These are phyloP conservation scores for Phytophthora tubulina DNA, from an alignment of 352 stramenopile species.

Conservation along the genomic window DNA sequence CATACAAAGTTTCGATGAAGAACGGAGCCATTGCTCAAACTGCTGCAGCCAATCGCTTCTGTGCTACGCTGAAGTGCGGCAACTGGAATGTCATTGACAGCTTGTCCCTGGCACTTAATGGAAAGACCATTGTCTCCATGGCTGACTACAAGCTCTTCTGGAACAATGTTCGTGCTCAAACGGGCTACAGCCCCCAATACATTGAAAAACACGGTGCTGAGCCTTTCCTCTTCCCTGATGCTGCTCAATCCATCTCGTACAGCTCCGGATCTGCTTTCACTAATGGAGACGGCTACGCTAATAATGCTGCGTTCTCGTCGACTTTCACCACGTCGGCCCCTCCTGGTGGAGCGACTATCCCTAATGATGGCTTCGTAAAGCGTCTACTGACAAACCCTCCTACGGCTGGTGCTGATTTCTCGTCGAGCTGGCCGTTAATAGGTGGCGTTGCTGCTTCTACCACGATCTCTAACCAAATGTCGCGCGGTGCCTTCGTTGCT, in stretches of 20 bases:
- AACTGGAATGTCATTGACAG: constrained; percentile 3
- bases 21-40: neutral
- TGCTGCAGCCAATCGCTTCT: constrained; percentile 2
- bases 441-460: neutral
- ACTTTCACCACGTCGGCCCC: no score
- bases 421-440: neutral
- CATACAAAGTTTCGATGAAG: constrained; percentile 23
- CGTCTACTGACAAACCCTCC: neutral
- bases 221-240: no score
- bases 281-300: no score
- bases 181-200: neutral
- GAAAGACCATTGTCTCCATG: neutral
- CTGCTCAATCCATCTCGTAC: no score
- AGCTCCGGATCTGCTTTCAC: no score
- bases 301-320: no score
- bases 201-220: no score
- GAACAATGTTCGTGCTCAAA: neutral
- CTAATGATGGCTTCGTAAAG: no score
- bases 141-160: neutral
- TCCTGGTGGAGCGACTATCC: no score
- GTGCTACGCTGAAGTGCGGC: neutral
- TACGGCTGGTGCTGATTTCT: neutral
- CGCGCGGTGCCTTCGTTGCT: constrained; percentile 1
- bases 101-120: constrained; percentile 2
- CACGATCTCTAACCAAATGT: neutral